These are phyloP conservation scores for Candida albicans DNA, from an alignment of 1,139 yeast species.

Conservation along the genomic window DNA sequence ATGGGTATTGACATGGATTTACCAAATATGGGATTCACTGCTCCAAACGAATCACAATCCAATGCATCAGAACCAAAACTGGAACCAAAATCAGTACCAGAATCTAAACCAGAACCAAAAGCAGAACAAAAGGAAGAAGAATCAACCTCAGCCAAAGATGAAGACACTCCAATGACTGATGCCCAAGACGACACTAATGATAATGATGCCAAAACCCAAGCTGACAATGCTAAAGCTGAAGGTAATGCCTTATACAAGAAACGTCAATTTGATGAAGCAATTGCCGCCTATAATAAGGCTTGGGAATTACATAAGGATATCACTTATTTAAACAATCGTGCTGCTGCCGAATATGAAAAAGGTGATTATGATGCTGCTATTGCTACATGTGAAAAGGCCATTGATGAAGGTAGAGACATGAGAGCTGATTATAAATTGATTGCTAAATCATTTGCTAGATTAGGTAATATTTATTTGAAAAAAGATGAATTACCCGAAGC, in stretches of 20 bases:
- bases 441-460: conserved; percentile 91
- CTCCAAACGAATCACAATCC: neutral
- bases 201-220: conserved; percentile 43
- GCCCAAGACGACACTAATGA: conserved; percentile 13
- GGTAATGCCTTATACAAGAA: conserved; percentile 88
- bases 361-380: conserved; percentile 88
- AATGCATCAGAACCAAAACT: conserved; percentile 8
- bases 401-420: conserved; percentile 84
- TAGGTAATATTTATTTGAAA: conserved; percentile 82
- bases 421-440: conserved; percentile 90
- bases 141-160: conserved; percentile 9
- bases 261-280: conserved; percentile 91
- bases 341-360: conserved; percentile 97
- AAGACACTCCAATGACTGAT: conserved; percentile 37
- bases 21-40: conserved; percentile 32
- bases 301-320: conserved; percentile 83
- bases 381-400: conserved; percentile 74
- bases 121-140: conserved; percentile 16
- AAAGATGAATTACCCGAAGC: conserved; percentile 72
- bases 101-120: conserved; percentile 27
- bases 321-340: conserved; percentile 91
- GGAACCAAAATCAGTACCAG: conserved; percentile 19
- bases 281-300: conserved; percentile 80
- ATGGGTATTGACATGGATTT: conserved; percentile 78
- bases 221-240: conserved; percentile 78